Base-by-base conservation (phyloP, 164 flowering plant genomes). In the Vitis rupestris region DNA sequence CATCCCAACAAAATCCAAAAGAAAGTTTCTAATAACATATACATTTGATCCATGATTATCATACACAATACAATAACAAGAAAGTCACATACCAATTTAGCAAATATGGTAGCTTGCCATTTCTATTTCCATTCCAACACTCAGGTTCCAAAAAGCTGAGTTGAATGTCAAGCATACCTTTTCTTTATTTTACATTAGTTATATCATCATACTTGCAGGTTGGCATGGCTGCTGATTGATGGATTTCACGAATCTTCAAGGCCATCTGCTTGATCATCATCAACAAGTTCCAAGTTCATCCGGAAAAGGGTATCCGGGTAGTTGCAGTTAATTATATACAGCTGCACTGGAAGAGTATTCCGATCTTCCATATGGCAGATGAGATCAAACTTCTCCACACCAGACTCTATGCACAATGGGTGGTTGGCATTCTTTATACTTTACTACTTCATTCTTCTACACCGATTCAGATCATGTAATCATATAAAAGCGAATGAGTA, bases 381-480 rank as follows among this genome's bases (percentile, higher is more conserved):
- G 37, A 55, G 9, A 64, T 27, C 51, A 65, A 61, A 59, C 16
- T 70, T 29, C 62, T 48, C 23, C 54, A 56, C 47, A 66, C 77
- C 74, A 60, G 72, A 74, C 60, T 60, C 62, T 80, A 74, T 77
- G 50, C 75, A 82, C 77, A 80, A 50, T 15, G 72, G 66, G 64
- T 70, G 73, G 76, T 59, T 58, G 72, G 75, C 79, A 64, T 14
- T 31, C 56, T 57, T 29, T 58, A n/a, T 15, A 15, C 10, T 30
- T 63, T 19, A 56, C 37, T 49, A 64, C 57, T 60, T 23, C 53
- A 65, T 50, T 17, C 59, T 54, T 59, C 71, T 59, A 37, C 60
- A 16, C 7, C 14, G 14, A 48, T 61, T 85, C 80, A 88, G 75
- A 89, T 77, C 84, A 90, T 79, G 84, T 91, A 91, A 72, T 86